Evolutionary conservation across 139 green algal species (phyloP).

Genomic region (Chloropicon primus): DNA sequence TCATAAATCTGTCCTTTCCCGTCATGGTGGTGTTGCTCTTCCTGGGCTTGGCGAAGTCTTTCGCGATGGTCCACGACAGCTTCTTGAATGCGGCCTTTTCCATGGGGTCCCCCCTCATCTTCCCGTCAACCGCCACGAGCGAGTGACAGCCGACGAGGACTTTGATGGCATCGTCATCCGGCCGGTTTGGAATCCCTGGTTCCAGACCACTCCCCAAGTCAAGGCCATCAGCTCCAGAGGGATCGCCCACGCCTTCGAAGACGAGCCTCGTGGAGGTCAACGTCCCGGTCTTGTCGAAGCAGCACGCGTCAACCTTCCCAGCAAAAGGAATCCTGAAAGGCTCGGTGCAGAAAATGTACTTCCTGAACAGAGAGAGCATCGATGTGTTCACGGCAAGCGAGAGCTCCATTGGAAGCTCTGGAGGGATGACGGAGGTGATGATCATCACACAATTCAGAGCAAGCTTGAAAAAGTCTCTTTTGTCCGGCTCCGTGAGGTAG

Average conservation of each 20-base stretch:
- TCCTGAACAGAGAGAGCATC: slow-evolving; percentile 42
- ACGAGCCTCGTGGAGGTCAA: slow-evolving; percentile 87
- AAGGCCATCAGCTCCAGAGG: neutral
- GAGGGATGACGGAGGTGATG: slow-evolving; percentile 87
- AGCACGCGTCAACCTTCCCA: slow-evolving; percentile 90
- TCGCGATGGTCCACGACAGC: neutral
- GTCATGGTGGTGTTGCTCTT: slow-evolving; percentile 7
- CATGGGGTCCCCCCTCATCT: slow-evolving; percentile 73
- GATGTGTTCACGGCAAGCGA: slow-evolving; percentile 80
- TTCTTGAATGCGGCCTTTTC: slow-evolving; percentile 52
- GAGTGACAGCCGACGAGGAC: slow-evolving; percentile 81
- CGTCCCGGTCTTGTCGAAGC: slow-evolving; percentile 99
- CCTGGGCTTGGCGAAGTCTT: neutral
- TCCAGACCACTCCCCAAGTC: neutral
- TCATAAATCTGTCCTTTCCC: neutral
- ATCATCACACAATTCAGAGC: slow-evolving; percentile 96
- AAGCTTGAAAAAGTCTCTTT: slow-evolving; percentile 34
- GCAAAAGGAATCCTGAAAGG: slow-evolving; percentile 92
- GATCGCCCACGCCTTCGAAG: slow-evolving; percentile 43
- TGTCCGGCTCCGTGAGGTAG: neutral
- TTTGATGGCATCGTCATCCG: slow-evolving; percentile 10
- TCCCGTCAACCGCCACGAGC: slow-evolving; percentile 52
- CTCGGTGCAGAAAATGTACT: slow-evolving; percentile 90
- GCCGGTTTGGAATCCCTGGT: neutral
- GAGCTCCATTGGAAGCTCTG: slow-evolving; percentile 97